Conservation (phyloP, 176 grass and related monocot genomes). For the Carex kokanica region DNA sequence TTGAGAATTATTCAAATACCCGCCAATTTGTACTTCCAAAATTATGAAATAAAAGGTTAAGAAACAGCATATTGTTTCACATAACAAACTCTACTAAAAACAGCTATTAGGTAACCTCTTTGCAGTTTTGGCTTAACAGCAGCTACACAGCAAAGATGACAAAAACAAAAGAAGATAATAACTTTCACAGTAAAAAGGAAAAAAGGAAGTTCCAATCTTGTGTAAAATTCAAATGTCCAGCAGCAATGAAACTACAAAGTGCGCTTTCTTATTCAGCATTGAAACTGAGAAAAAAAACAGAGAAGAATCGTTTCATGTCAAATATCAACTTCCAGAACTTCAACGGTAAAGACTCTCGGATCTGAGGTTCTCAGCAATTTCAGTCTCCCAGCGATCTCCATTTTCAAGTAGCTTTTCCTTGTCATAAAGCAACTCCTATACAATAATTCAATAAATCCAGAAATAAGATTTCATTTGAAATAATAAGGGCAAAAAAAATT, state of each 20-base stretch:
- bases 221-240: background rate
- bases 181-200: background rate
- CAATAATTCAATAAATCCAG: background rate
- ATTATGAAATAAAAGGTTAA: background rate
- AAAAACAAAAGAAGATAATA: background rate
- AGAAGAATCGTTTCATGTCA: background rate
- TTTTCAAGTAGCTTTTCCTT: conserved; percentile 99
- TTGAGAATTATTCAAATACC: background rate
- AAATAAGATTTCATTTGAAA: conserved; percentile 13
- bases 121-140: background rate
- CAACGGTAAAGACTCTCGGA: conserved; percentile 88
- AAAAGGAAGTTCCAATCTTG: background rate
- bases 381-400: conserved; percentile 91
- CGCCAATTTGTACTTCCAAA: background rate
- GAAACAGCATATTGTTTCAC: background rate
- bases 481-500: background rate
- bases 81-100: background rate
- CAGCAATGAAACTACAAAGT: conserved; percentile 6
- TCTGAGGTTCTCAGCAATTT: conserved; percentile 92
- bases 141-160: background rate
- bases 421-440: conserved; percentile 90
- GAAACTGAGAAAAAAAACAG: background rate
- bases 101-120: background rate
- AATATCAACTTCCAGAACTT: conserved; percentile 17
- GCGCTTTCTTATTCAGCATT: conserved; percentile 24